Evolutionary conservation across 345 rosid genomes (phyloP), one percentile per base, ranked within the genome.

Genomic region (Linum lewisii): DNA sequence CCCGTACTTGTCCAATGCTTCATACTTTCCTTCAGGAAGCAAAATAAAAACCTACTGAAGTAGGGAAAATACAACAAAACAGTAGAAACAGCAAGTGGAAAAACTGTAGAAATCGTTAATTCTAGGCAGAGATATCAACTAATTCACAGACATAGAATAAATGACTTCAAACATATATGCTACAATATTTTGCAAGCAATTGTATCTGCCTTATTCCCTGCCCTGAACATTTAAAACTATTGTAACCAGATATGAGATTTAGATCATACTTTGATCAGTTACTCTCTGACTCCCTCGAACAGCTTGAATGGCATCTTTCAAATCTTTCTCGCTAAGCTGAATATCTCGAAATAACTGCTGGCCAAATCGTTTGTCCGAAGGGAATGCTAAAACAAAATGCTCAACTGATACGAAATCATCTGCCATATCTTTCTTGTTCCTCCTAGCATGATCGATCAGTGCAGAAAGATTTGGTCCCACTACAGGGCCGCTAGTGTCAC

Each of bases 221-320:
- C 54, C 24, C 14, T 14, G 11, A n/a, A 21, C 19, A 2, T 18
- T 23, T 8, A 2, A 21, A 52, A n/a, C n/a, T 21, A 5, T 20
- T 20, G 37, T n/a, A 34, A 36, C n/a, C 1, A 44, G 26, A 60
- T 25, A 23, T 15, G 29, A 11, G 66, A 34, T 36, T 25, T 15
- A 60, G 38, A 7, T 44, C 34, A 24, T 85, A 89, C 96, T 79
- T 69, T 84, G 99, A 84, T 82, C 92, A 32, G 95, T 87, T 51
- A 93, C 99, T 64, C 87, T 75, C 60, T 93, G 99, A 72, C 81
- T 81, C 68, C 97, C 96, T 50, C 79, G 86, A 16, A 89, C 88
- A 69, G 81, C 90, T 78, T 70, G 54, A 55, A 87, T 66, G 15
- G 85, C 92, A 25, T 81, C 85, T 76, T 74, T 85, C 64, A 89